These are phyloP conservation scores for Fusarium nelsonii DNA, from an alignment of 2,329 filamentous ascomycete species.

Conservation along the genomic window DNA sequence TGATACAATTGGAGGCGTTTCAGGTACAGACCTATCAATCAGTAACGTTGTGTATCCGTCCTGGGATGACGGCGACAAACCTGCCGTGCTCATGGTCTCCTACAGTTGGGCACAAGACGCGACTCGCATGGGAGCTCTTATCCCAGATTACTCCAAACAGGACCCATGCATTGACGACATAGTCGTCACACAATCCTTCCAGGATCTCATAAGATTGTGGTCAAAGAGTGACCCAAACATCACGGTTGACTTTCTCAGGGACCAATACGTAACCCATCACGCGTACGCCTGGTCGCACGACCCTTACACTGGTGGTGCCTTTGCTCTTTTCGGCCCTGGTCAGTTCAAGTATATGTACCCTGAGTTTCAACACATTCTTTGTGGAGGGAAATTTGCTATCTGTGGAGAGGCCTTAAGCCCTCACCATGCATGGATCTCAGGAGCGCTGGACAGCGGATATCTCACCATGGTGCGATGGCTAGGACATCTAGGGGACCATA, in stretches of 20 bases:
- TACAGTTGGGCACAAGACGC: conserved; percentile 41
- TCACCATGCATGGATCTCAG: conserved; percentile 57
- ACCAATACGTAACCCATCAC: conserved; percentile 45
- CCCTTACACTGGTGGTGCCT: conserved; percentile 52
- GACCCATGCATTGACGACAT: conserved; percentile 7
- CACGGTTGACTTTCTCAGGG: conserved; percentile 7
- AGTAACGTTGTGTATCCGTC: conserved; percentile 34
- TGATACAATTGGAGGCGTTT: conserved; percentile 3
- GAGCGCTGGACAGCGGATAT: conserved; percentile 54
- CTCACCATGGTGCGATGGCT: conserved; percentile 17
- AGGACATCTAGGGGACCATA: rapidly evolving
- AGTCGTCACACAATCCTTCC: conserved; percentile 18
- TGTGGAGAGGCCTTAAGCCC: conserved; percentile 54
- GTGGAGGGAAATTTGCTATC: conserved; percentile 50
- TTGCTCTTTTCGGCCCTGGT: conserved; percentile 56
- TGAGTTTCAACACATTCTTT: conserved; percentile 44
- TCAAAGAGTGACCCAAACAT: background rate
- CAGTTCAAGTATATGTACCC: conserved; percentile 56
- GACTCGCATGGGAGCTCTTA: conserved; percentile 28
- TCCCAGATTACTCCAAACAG: conserved; percentile 16
- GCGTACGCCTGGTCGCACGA: conserved; percentile 56
- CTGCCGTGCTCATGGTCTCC: conserved; percentile 26
- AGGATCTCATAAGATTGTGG: conserved; percentile 30
- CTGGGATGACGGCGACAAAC: conserved; percentile 11
- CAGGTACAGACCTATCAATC: conserved; percentile 3